Conservation (phyloP, 108 stramenopile species). For the Cyclotella choctawhatcheeana region DNA sequence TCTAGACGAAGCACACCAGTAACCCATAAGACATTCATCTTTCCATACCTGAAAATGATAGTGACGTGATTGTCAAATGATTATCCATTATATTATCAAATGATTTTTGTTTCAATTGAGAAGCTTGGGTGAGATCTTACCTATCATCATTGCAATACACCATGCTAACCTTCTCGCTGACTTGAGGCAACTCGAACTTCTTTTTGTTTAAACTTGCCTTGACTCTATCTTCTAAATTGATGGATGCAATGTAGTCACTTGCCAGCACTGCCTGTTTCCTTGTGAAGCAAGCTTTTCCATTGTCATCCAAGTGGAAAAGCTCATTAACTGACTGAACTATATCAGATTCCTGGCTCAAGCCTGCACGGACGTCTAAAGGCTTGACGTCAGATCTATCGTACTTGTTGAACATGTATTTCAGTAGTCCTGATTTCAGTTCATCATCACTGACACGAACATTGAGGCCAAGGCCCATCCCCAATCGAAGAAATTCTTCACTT, state of each 20-base stretch:
- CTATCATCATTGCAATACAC: conserved; percentile 25
- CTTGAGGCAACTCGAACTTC: conserved; percentile 23
- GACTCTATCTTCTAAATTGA: conserved; percentile 14
- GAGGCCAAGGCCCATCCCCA: conserved; percentile 12
- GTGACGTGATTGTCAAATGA: no score
- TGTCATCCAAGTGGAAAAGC: conserved; percentile 20
- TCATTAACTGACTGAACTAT: not conserved
- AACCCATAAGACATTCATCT: conserved; percentile 30
- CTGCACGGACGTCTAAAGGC: conserved; percentile 20
- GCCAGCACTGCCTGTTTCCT: conserved; percentile 11
- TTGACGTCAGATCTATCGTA: conserved; percentile 15
- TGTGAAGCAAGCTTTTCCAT: conserved; percentile 28
- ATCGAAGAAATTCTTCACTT: conserved; percentile 10
- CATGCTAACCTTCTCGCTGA: conserved; percentile 15
- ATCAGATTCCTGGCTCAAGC: conserved; percentile 12
- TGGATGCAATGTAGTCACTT: conserved; percentile 26
- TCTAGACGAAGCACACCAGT: conserved; percentile 19
- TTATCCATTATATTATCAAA: not conserved
- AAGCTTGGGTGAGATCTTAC: conserved; percentile 1
- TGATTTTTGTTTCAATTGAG: not conserved
- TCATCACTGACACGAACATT: conserved; percentile 12
- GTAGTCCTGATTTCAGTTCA: conserved; percentile 17
- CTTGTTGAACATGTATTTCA: conserved; percentile 25
- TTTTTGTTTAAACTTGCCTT: conserved; percentile 20
- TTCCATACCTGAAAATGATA: conserved; percentile 4